Percentiles rank a stretch among this genome's conserved stretches.
phyloP scores from a whole-genome alignment of 352 stramenopile species.

The Globisporangium splendens region DNA sequence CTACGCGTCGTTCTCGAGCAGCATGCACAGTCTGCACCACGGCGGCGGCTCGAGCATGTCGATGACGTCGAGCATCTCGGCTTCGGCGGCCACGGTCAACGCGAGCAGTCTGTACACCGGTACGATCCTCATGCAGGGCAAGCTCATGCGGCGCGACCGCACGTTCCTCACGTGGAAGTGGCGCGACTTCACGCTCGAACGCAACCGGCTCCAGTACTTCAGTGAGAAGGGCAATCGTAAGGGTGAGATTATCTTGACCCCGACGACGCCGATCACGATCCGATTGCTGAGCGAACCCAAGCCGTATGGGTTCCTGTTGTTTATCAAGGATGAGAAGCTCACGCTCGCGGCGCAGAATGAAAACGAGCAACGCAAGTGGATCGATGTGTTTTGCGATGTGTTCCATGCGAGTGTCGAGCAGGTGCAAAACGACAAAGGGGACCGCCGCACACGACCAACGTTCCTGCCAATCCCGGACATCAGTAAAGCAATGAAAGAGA shows the following conservation, averaged over 20 bases:
- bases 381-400: constrained; percentile 73
- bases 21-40: constrained; percentile 1
- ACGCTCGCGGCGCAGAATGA: constrained; percentile 72
- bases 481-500: constrained; percentile 5
- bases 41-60: background rate
- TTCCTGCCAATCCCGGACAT: constrained; percentile 70
- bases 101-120: constrained; percentile 16
- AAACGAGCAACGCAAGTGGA: constrained; percentile 66
- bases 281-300: constrained; percentile 67
- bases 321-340: constrained; percentile 80
- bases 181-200: constrained; percentile 76
- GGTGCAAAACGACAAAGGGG: constrained; percentile 43
- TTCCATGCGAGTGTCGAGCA: constrained; percentile 78
- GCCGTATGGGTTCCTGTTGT: constrained; percentile 66
- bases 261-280: constrained; percentile 71
- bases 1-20: constrained; percentile 6
- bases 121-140: constrained; percentile 52
- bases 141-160: constrained; percentile 73
- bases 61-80: constrained; percentile 3
- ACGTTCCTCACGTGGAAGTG: constrained; percentile 83
- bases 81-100: background rate
- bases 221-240: constrained; percentile 73
- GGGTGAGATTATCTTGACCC: constrained; percentile 57
- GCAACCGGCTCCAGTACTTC: constrained; percentile 69
- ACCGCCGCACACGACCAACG: constrained; percentile 55